Evolutionary conservation across 441 rosid genomes (phyloP), one percentile per base, ranked within the genome.

Genomic region (Rhodomyrtus psidioides): DNA sequence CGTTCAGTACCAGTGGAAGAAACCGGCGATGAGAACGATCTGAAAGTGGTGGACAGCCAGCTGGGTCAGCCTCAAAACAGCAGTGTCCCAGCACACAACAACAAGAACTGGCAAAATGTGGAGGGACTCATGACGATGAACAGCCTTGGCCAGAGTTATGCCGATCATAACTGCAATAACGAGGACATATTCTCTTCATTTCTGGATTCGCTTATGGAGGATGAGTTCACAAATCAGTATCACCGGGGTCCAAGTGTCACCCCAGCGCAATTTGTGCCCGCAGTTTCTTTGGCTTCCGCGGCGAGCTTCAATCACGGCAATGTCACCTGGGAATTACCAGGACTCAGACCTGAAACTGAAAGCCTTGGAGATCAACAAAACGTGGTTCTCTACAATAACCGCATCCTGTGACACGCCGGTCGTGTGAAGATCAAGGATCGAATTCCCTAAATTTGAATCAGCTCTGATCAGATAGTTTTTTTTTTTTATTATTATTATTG

Each of bases 121-220:
- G 79, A 70, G 51, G 49, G 79, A 21, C 49, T 70, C n/a, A 70
- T 26, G n/a, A 70, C 39, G 79, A 70, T 70, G 49, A 70, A 70
- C 79, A 70, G n/a, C 79, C 42, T 70, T 70, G 79, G 27, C 23
- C 27, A 55, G 46, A 60, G 15, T 76, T 84, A 53, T 57, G 19
- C 65, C 7, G 83, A 58, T 70, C 79, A 70, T 6, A 85, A 79
- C 46, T 83, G 44, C 53, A 86, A 70, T 70, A 70, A 85, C n/a
- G 90, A 91, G 79, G 92, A 91, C 62, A 70, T 70, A n/a, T 84
- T 89, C 83, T 85, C 91, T 39, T 87, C 89, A 7, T 88, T 91
- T 83, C 86, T 91, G 12, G 92, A 91, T 85, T 89, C 89, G 86
- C 83, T 89, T 16, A 82, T 86, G 15, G 92, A 89, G 8, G 86